phyloP scores from a whole-genome alignment of 805 yeast species.

The Candida montana region DNA sequence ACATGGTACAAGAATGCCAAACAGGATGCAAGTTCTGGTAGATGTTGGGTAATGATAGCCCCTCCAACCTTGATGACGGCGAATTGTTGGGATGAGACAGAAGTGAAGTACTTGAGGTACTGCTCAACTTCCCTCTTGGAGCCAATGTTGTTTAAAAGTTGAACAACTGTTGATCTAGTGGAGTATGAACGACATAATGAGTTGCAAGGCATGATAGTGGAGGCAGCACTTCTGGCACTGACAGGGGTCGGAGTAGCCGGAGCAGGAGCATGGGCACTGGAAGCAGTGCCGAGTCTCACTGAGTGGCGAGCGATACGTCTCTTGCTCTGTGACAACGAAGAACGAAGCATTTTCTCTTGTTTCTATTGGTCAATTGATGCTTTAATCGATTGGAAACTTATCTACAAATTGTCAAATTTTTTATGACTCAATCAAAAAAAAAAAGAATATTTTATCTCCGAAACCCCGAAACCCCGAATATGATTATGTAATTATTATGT shows the following conservation, averaged over 20 bases:
- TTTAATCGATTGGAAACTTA: neutral
- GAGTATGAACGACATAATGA: constrained; percentile 35
- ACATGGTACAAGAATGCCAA: constrained; percentile 95
- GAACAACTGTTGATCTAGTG: constrained; percentile 93
- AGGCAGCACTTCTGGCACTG: constrained; percentile 12
- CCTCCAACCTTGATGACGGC: constrained; percentile 99
- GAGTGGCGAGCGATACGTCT: constrained; percentile 23
- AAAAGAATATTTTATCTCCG: neutral
- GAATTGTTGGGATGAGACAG: constrained; percentile 93
- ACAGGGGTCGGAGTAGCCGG: constrained; percentile 1
- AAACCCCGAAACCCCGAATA: too few species aligned
- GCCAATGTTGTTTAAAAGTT: constrained; percentile 90
- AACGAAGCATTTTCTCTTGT: constrained; percentile 21
- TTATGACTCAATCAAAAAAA: neutral
- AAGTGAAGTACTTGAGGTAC: constrained; percentile 91
- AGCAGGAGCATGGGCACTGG: constrained; percentile 7
- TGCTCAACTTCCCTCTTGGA: constrained; percentile 98
- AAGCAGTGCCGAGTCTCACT: constrained; percentile 14
- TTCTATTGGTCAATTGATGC: neutral
- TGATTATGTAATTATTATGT: neutral
- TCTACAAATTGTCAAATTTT: neutral
- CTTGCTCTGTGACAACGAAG: constrained; percentile 23
- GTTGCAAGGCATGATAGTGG: constrained; percentile 11
- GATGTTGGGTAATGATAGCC: constrained; percentile 92
- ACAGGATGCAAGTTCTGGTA: constrained; percentile 91